These are phyloP conservation scores for Peltaster fructicola DNA, from an alignment of 2,329 filamentous ascomycete species.

Conservation along the genomic window DNA sequence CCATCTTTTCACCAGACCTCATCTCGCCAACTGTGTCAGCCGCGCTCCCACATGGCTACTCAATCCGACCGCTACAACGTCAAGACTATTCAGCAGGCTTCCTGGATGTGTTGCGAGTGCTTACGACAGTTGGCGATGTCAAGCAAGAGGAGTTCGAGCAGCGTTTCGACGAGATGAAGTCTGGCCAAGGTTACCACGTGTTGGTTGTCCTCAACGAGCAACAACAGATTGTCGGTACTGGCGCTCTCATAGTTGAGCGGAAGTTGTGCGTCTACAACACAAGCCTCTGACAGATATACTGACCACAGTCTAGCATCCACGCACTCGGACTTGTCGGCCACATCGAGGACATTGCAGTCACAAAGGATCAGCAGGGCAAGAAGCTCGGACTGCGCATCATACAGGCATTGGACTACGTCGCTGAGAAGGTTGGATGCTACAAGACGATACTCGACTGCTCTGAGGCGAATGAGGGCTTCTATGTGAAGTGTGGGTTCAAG, in stretches of 20 bases:
- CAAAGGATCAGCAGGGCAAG: conserved; percentile 92
- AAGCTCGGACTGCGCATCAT: conserved; percentile 86
- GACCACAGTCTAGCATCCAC: conserved; percentile 39
- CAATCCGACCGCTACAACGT: conserved; percentile 59
- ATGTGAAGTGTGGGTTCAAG: conserved; percentile 92
- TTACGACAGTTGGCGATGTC: conserved; percentile 87
- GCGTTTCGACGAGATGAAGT: conserved; percentile 65
- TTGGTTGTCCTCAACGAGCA: conserved; percentile 66
- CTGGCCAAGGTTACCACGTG: conserved; percentile 63
- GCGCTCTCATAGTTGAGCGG: conserved; percentile 76
- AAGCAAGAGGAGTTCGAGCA: conserved; percentile 54
- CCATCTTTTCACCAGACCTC: conserved; percentile 61
- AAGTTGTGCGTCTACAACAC: conserved; percentile 52
- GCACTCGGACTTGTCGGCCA: conserved; percentile 72
- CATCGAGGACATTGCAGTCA: conserved; percentile 94
- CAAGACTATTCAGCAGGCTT: conserved; percentile 69
- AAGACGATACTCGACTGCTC: conserved; percentile 95
- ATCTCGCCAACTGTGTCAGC: conserved; percentile 59
- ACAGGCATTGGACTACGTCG: conserved; percentile 78
- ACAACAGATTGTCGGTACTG: conserved; percentile 66
- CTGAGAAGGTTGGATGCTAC: conserved; percentile 80
- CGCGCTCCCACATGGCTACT: conserved; percentile 64
- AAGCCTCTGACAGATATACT: background rate
- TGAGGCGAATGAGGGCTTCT: conserved; percentile 92
- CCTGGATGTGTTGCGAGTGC: conserved; percentile 74